Conservation (phyloP, 768 basidiomycete species). For the Tricholoma furcatifolium region DNA sequence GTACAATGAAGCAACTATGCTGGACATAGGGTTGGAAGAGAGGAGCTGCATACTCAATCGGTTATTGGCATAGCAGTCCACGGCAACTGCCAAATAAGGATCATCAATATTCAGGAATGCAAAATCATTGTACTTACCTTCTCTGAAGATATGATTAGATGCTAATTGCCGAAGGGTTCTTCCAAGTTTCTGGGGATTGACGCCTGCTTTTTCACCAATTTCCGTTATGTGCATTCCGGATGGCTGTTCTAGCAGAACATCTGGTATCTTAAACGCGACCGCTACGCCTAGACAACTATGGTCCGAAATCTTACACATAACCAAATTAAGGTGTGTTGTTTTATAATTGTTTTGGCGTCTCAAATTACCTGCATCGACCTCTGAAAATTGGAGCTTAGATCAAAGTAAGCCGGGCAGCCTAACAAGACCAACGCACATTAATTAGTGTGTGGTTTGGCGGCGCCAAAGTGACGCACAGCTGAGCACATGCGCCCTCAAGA, state of each 20-base stretch:
- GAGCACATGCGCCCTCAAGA: conserved; percentile 27
- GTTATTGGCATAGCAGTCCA: conserved; percentile 41
- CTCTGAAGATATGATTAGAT: conserved; percentile 37
- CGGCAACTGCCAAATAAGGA: conserved; percentile 25
- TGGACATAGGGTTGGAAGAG: conserved; percentile 28
- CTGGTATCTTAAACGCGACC: conserved; percentile 34
- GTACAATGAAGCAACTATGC: conserved; percentile 25
- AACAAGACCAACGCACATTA: conserved; percentile 21
- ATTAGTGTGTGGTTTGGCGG: conserved; percentile 22
- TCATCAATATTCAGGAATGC: neutral
- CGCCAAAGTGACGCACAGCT: conserved; percentile 22
- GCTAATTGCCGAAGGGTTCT: conserved; percentile 39
- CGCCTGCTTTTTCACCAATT: conserved; percentile 25
- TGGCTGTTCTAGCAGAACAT: conserved; percentile 34
- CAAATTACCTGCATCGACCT: conserved; percentile 4
- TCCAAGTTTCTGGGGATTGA: conserved; percentile 35
- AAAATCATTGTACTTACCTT: conserved; percentile 19
- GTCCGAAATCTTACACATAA: conserved; percentile 23
- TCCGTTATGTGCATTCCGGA: conserved; percentile 35
- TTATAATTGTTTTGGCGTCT: neutral
- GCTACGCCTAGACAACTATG: conserved; percentile 33
- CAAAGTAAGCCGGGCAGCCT: too few species aligned
- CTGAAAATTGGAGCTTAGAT: neutral
- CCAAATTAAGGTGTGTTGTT: neutral
- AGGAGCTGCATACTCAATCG: conserved; percentile 34